These are phyloP conservation scores for Colletotrichum shisoi DNA, from an alignment of 2,329 filamentous ascomycete species.

Conservation along the genomic window DNA sequence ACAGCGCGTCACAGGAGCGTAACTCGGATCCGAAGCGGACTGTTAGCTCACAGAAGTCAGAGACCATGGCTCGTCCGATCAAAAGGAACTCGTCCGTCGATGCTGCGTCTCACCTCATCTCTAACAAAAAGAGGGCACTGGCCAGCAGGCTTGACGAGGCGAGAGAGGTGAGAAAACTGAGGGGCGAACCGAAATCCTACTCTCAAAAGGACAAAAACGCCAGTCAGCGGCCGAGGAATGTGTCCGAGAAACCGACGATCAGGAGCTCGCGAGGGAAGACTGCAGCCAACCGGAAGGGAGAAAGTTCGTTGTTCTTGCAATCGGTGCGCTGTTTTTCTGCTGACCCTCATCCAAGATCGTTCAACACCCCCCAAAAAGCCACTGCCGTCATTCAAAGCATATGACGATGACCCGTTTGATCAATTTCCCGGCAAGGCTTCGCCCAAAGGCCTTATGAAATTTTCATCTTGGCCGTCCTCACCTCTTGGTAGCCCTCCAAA, in stretches of 20 bases:
- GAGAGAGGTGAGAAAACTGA: constrained; percentile 1
- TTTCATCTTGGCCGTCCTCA: constrained; percentile 16
- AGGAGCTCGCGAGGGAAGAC: background rate
- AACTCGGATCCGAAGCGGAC: background rate
- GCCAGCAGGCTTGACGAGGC: background rate
- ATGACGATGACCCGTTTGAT: constrained; percentile 34
- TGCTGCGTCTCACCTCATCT: background rate
- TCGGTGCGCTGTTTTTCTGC: background rate
- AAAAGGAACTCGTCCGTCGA: constrained; percentile 20
- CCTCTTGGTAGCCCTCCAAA: constrained; percentile 13
- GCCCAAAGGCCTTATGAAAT: constrained; percentile 13
- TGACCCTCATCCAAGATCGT: constrained; percentile 9
- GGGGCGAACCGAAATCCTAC: background rate
- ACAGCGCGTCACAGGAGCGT: constrained; percentile 17
- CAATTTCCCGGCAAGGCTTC: constrained; percentile 17
- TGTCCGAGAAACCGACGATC: background rate
- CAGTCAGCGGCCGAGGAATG: background rate
- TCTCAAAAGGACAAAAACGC: background rate
- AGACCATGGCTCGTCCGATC: background rate
- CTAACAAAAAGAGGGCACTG: constrained; percentile 13
- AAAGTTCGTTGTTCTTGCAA: constrained; percentile 13
- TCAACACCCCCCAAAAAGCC: constrained; percentile 5
- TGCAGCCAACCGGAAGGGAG: background rate
- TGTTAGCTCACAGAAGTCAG: constrained; percentile 4
- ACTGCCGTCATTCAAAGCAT: constrained; percentile 32